Evolutionary conservation across 345 rosid species (phyloP), one percentile per base, ranked within the genome.

Genomic region (Ailanthus altissimus): DNA sequence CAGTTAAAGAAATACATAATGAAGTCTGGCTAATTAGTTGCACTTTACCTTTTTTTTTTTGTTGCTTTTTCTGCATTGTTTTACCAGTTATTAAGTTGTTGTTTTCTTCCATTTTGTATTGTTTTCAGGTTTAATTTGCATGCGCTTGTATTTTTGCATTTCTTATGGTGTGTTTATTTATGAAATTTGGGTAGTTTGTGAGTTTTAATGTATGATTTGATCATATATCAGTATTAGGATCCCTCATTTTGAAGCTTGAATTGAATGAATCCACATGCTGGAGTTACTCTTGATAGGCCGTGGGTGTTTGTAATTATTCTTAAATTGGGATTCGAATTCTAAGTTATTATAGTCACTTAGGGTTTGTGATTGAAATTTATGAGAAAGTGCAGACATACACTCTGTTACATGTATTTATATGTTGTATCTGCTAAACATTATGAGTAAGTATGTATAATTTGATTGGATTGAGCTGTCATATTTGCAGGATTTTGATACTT

Each of bases 401-500:
- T 67, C 58, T 4, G 21, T 50, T 50, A 69, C 21, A 6, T 57
- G 5, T 12, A 40, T 72, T 23, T 43, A 8, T 16, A 10, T 43
- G 53, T 15, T 42, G 13, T 40, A 40, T 54, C 45, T 60, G 47
- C 6, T 54, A 2, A 1, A 50, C 13, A 43, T 6, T 47, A 49
- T 62, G 26, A 42, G 36, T 66, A 6, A 36, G 28, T 72, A 49
- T 47, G 46, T 20, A 64, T 61, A 50, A 43, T 68, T 70, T 78
- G 79, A 72, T 51, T 65, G 79, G 53, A 28, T 73, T 67, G 28
- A 65, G 67, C 23, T 73, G 53, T 67, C 54, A 8, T 60, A 57
- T 81, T 36, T 72, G 72, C 71, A 80, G 86, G 73, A 81, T 79
- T 75, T 78, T 66, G 81, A 75, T 76, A 62, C 80, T 79, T 73